Evolutionary conservation across 768 basidiomycete genomes (phyloP), one percentile per base, ranked within the genome.

Genomic region (Podaxis sp.): DNA sequence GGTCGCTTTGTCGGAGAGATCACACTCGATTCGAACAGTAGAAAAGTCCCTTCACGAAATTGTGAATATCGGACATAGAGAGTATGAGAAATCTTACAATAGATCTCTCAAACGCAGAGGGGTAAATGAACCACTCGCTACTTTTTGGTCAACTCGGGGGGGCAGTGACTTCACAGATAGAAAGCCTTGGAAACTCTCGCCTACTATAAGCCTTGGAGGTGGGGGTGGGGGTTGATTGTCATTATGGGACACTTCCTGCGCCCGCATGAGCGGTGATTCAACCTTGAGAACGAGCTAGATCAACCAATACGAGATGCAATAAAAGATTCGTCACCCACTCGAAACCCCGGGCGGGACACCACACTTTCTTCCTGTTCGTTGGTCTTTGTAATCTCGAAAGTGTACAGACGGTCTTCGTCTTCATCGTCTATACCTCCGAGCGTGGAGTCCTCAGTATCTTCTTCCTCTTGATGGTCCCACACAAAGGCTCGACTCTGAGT

Each of bases 301-400:
- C 1, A 44, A n/a, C n/a, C n/a, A n/a, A n/a, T n/a, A n/a, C n/a
- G n/a, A n/a, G n/a, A n/a, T n/a, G n/a, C n/a, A n/a, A n/a, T n/a
- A n/a, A n/a, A n/a, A n/a, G n/a, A n/a, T n/a, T n/a, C n/a, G 4
- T 38, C 11, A 53, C 72, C 11, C 67, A 85, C 85, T 65, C 70
- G 73, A 66, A 85, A 85, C 0, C 85, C 84, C 2, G 73, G 71
- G 15, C 75, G 74, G 7, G 73, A 68, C 0, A 70, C 68, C 1
- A 84, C 82, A 4, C 75, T 74, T 66, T 86, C 86, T 58, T 84
- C 83, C 64, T 85, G 81, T 51, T 86, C 83, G 20, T 77, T 78
- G 4, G 80, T 84, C 68, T 86, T 84, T 0, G 77, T 70, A 0
- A 87, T 85, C 52, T 82, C 79, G 59, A 84, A 87, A 0, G 78